phyloP scores from a whole-genome alignment of 2,329 filamentous ascomycete species.

The Cercospora zeina region DNA sequence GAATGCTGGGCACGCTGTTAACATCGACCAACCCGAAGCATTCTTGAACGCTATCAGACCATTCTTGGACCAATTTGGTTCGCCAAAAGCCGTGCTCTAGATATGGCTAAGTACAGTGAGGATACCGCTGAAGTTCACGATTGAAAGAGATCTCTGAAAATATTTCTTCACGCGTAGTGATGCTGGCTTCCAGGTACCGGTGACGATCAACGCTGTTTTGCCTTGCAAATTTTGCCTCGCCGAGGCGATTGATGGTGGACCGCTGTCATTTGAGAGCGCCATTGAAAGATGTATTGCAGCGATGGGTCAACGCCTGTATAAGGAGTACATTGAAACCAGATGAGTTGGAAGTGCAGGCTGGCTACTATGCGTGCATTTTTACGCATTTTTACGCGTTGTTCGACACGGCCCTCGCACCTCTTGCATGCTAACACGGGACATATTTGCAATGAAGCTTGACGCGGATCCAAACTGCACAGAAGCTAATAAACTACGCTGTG shows the following conservation, averaged over 20 bases:
- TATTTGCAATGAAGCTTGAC: no score
- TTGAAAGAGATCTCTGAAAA: background rate
- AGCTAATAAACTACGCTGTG: no score
- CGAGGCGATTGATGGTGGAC: background rate
- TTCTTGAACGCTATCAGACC: conserved; percentile 30
- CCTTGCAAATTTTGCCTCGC: background rate
- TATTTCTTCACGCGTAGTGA: background rate
- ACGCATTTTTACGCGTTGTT: no score
- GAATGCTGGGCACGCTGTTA: conserved; percentile 35
- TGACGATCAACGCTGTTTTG: background rate
- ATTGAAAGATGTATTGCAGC: background rate
- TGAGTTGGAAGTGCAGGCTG: background rate
- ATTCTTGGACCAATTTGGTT: conserved; percentile 18
- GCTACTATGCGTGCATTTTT: no score
- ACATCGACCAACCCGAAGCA: conserved; percentile 33
- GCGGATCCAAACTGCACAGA: no score
- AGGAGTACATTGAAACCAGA: background rate
- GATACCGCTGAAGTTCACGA: background rate
- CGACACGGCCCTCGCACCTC: no score
- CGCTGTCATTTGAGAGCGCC: background rate
- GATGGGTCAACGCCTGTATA: background rate
- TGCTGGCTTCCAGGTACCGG: background rate
- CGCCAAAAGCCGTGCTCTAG: conserved; percentile 7
- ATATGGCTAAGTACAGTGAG: background rate
- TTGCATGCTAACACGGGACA: no score